Evolutionary conservation across 78 protist genomes (phyloP).

Genomic region (Cavenderia fasciculata): DNA sequence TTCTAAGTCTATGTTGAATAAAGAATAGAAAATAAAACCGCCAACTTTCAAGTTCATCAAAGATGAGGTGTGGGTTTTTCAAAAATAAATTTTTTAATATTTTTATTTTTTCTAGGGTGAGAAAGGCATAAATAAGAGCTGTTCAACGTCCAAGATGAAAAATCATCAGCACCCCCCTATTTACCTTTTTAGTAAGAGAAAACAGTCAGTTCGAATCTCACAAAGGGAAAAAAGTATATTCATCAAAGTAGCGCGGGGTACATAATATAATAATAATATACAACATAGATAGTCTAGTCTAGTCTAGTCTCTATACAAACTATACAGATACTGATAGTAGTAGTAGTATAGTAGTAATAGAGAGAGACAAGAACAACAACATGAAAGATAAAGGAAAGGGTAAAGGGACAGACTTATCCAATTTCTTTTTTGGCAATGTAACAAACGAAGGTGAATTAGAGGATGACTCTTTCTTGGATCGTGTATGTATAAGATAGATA

Average conservation of each 20-base stretch:
- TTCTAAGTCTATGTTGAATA: no score
- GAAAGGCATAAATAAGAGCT: no score
- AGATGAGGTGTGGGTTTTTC: no score
- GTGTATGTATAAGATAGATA: neutral
- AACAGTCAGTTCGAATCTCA: neutral
- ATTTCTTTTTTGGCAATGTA: slow-evolving; percentile 63
- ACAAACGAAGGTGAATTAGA: slow-evolving; percentile 67
- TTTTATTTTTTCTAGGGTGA: no score
- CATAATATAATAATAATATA: neutral
- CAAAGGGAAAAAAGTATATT: neutral
- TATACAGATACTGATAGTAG: neutral
- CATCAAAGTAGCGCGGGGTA: neutral
- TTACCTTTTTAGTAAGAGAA: neutral
- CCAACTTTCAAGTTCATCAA: no score
- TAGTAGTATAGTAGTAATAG: neutral
- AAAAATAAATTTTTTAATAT: no score
- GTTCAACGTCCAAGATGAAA: no score
- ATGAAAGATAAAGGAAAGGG: slow-evolving; percentile 18
- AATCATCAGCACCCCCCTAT: no score
- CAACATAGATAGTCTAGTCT: neutral
- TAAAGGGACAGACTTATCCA: neutral
- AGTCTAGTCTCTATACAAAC: no score
- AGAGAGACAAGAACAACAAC: neutral
- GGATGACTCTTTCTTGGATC: slow-evolving; percentile 53
- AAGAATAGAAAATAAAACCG: no score